phyloP scores from a whole-genome alignment of 2,329 filamentous ascomycete genomes.

The Fusarium solani-melongenae region DNA sequence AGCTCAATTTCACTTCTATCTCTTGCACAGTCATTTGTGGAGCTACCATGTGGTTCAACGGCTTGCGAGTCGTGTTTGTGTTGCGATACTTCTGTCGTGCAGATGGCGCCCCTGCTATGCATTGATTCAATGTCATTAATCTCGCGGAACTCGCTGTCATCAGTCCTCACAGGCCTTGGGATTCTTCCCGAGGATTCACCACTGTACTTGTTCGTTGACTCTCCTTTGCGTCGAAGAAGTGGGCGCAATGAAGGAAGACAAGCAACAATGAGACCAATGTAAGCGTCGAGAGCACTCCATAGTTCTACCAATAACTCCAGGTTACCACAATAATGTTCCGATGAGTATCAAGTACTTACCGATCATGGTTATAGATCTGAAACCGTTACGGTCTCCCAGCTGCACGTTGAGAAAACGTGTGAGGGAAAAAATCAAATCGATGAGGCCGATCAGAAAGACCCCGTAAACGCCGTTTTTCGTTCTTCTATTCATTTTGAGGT shows the following conservation, averaged over 20 bases:
- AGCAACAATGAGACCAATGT: slow-evolving; percentile 27
- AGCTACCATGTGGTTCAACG: background rate
- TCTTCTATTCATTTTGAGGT: slow-evolving; percentile 18
- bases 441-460: slow-evolving; percentile 24
- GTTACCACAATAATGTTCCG: background rate
- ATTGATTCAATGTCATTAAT: slow-evolving; percentile 18
- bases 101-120: background rate
- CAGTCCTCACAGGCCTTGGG: slow-evolving; percentile 10
- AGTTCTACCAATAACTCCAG: slow-evolving; percentile 13
- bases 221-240: slow-evolving; percentile 9
- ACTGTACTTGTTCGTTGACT: slow-evolving; percentile 5
- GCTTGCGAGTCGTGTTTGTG: background rate
- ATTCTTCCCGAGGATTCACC: slow-evolving; percentile 21
- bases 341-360: background rate
- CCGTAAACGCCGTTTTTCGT: slow-evolving; percentile 16
- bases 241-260: slow-evolving; percentile 28
- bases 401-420: slow-evolving; percentile 30
- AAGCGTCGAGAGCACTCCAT: slow-evolving; percentile 32
- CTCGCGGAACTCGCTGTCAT: slow-evolving; percentile 24
- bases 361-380: slow-evolving; percentile 14
- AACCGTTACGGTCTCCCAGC: slow-evolving; percentile 10
- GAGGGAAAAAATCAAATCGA: slow-evolving; percentile 27
- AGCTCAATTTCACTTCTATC: background rate
- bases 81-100: background rate
- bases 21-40: background rate